These are phyloP conservation scores for Ogataea polymorpha DNA, from an alignment of 805 yeast species.

Conservation along the genomic window DNA sequence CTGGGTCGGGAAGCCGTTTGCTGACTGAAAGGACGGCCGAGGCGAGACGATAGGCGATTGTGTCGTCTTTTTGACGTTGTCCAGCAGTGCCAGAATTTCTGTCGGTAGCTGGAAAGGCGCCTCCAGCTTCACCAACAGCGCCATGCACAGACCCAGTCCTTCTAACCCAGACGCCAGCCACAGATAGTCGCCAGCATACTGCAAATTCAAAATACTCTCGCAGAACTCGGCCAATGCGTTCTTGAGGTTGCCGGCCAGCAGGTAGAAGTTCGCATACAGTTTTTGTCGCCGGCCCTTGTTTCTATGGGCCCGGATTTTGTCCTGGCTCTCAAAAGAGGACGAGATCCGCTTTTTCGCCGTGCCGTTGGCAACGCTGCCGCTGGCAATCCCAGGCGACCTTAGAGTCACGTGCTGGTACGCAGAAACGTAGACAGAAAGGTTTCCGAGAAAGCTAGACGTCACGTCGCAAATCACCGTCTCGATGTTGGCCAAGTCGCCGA, in stretches of 20 bases:
- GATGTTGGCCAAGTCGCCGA: conserved; percentile 25
- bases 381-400: conserved; percentile 67
- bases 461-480: conserved; percentile 76
- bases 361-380: conserved; percentile 16
- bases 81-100: conserved; percentile 24
- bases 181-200: conserved; percentile 64
- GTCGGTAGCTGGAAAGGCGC: conserved; percentile 49
- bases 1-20: conserved; percentile 13
- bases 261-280: conserved; percentile 68
- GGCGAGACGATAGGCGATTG: conserved; percentile 42
- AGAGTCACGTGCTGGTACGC: conserved; percentile 77
- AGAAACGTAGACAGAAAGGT: conserved; percentile 65
- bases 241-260: conserved; percentile 73
- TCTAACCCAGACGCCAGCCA: conserved; percentile 93
- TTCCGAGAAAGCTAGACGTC: conserved; percentile 57
- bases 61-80: conserved; percentile 24
- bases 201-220: conserved; percentile 64
- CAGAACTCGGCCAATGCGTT: conserved; percentile 71
- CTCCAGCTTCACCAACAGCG: conserved; percentile 56
- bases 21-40: conserved; percentile 41
- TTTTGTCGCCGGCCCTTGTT: conserved; percentile 74
- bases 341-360: conserved; percentile 28
- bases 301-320: conserved; percentile 36
- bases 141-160: conserved; percentile 64
- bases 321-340: conserved; percentile 34